These are phyloP conservation scores for Mycena capillaripes DNA, from an alignment of 768 basidiomycete species.

Conservation along the genomic window DNA sequence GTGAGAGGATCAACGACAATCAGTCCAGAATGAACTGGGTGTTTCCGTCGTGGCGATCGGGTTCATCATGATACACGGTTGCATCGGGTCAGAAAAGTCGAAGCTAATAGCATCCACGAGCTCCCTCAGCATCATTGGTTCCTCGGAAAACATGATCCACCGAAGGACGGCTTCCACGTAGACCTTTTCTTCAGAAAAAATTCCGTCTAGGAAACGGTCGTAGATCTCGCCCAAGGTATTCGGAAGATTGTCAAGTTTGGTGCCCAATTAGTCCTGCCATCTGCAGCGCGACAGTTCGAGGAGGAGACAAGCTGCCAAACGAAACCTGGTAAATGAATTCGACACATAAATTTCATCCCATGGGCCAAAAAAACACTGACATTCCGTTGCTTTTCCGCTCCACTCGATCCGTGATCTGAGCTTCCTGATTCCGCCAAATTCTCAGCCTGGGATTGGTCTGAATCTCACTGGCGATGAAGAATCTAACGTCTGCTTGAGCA, in stretches of 20 bases:
- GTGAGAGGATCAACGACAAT: no score
- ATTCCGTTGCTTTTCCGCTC: not conserved
- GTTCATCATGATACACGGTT: no score
- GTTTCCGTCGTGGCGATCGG: no score
- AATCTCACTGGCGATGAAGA: not conserved
- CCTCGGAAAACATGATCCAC: not conserved
- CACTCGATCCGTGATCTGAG: not conserved
- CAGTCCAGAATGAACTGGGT: no score
- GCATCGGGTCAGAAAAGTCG: no score
- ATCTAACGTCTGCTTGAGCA: not conserved
- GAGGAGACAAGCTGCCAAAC: not conserved
- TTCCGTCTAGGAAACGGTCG: not conserved
- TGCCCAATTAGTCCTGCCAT: not conserved
- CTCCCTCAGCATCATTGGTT: not conserved
- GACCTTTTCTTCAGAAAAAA: not conserved
- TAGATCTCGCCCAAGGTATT: no score
- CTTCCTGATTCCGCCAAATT: not conserved
- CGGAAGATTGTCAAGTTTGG: no score
- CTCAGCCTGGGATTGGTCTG: not conserved
- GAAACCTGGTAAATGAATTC: not conserved
- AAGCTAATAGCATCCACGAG: not conserved
- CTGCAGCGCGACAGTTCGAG: slow-evolving; percentile 1
- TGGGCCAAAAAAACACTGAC: not conserved
- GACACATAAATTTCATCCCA: not conserved
- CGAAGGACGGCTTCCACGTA: not conserved